Conservation (phyloP, 2,329 filamentous ascomycete genomes). For the Fusarium veterinarium region DNA sequence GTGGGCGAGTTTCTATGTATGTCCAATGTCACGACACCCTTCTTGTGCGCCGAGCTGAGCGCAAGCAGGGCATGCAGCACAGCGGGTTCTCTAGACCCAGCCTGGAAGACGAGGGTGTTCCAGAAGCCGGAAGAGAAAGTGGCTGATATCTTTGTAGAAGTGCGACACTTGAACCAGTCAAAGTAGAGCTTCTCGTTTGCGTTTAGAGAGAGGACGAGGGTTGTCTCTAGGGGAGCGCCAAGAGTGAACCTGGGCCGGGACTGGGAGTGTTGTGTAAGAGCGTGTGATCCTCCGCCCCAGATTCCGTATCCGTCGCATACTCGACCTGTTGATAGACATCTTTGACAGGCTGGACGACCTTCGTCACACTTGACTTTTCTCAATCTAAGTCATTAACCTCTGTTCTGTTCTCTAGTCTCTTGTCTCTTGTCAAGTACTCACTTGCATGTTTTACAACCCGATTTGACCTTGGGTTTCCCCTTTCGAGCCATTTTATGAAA, state of each 20-base stretch:
- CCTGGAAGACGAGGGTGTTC: conserved; percentile 52
- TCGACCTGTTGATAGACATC: conserved; percentile 34
- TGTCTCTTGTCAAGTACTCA: conserved; percentile 4
- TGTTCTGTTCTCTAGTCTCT: not conserved
- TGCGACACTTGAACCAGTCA: conserved; percentile 51
- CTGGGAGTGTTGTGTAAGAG: not conserved
- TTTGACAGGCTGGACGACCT: conserved; percentile 29
- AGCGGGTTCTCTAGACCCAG: conserved; percentile 51
- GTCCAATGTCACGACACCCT: conserved; percentile 9
- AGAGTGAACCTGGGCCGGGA: not conserved
- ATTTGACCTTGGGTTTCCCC: conserved; percentile 33
- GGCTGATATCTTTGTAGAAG: conserved; percentile 51
- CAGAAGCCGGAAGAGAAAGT: conserved; percentile 53
- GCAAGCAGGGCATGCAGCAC: conserved; percentile 55
- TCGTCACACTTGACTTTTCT: conserved; percentile 39
- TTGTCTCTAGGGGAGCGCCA: conserved; percentile 2
- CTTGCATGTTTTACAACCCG: conserved; percentile 38
- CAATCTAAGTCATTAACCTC: conserved; percentile 1
- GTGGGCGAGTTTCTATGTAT: not conserved
- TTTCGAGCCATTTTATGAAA: conserved; percentile 10
- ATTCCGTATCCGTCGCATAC: conserved; percentile 37
- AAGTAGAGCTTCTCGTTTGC: conserved; percentile 28
- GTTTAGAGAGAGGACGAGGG: conserved; percentile 3
- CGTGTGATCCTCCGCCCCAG: conserved; percentile 31
- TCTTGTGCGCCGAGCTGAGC: conserved; percentile 51